Evolutionary conservation across 164 flowering plant species (phyloP), one percentile per base, ranked within the genome.

Genomic region (Aristolochia californica): DNA sequence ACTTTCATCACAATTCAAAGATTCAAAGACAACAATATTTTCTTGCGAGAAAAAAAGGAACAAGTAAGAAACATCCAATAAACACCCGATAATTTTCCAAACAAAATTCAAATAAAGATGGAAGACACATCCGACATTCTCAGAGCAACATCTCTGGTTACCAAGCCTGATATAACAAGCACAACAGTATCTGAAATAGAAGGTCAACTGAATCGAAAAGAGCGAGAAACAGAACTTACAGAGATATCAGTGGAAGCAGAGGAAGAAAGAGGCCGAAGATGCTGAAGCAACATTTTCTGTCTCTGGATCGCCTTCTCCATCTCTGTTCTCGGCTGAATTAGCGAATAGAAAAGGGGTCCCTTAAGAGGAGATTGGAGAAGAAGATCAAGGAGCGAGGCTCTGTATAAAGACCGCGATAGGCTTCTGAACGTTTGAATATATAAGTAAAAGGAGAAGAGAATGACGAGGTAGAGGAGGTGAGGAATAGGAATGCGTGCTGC

Each of bases 241-340:
- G 81, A 78, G 34, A 89, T 63, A 45, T 74, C 50, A 48, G 84
- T 72, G 40, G 68, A 52, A 16, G 82, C 73, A 24, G 81, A 68
- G 22, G 73, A 63, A 22, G 83, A 70, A 43, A 85, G 62, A 52
- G 96, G 96, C 5, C 66, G 67, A 22, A 93, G 78, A 62, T 93
- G 99, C 14, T 80, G 65, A 20, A 93, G 83, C 47, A 93, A 65
- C 62, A 93, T 70, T 58, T 69, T 77, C 75, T 89, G 96, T 57
- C 99, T 87, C 73, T 78, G 73, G 40, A 79, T 53, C 13, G 90
- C 97, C 71, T 73, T 89, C 80, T 93, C 98, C 98, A 93, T 93
- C 62, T 63, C 21, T 70, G 16, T 45, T 57, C 14, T n/a, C 1
- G n/a, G n/a, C n/a, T n/a, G n/a, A n/a, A n/a, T n/a, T n/a, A n/a